A percentile compares a stretch with the other conserved stretches of the same genome.
phyloP scores from a whole-genome alignment of 441 rosid genomes.

The Syzygium syzygioides region DNA sequence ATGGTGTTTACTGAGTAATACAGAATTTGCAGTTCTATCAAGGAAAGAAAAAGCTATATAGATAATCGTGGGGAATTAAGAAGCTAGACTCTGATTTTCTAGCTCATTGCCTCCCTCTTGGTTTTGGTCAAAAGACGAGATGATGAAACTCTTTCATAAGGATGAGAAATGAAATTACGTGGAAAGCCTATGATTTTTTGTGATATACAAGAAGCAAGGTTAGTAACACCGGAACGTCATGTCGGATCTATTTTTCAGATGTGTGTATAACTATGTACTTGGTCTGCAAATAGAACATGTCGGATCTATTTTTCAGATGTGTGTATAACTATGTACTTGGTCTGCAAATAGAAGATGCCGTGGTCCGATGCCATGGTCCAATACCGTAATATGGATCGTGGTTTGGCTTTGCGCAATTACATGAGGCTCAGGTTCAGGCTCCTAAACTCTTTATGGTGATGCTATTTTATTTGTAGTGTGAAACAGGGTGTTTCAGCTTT shows the following conservation, averaged over 20 bases:
- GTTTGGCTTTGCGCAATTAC: background rate
- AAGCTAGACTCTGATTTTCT: background rate
- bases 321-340: background rate
- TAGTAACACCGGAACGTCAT: background rate
- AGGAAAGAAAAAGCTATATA: background rate
- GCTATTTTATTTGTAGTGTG: background rate
- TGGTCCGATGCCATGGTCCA: too few relatives aligned
- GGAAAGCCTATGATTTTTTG: background rate
- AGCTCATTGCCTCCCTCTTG: background rate
- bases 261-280: background rate
- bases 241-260: background rate
- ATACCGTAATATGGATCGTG: background rate
- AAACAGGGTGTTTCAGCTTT: background rate
- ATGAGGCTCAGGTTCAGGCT: background rate
- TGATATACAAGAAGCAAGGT: background rate
- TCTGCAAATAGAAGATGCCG: background rate
- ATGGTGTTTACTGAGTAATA: background rate
- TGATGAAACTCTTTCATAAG: background rate
- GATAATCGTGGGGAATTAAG: background rate
- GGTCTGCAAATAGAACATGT: background rate
- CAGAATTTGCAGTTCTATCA: background rate
- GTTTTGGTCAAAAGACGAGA: background rate
- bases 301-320: background rate
- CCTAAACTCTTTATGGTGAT: background rate
- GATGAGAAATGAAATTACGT: background rate